These are phyloP conservation scores for Ampelocalamus luodianensis DNA, from an alignment of 176 grass and related monocot species.

Conservation along the genomic window DNA sequence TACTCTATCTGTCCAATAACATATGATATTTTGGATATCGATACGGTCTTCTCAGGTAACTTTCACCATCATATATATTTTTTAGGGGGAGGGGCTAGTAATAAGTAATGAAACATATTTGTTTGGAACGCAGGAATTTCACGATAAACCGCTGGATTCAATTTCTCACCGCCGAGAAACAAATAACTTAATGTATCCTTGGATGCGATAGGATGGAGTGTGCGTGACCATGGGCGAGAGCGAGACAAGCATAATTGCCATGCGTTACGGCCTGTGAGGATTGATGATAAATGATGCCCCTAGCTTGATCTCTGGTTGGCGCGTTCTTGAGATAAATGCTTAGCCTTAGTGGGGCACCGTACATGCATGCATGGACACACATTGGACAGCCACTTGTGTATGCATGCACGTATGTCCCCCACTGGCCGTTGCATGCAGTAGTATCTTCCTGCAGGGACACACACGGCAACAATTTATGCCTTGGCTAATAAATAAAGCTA, in stretches of 20 bases:
- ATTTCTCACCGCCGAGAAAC: no score
- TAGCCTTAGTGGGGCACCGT: background rate
- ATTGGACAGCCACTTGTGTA: constrained; percentile 24
- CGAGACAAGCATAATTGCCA: constrained; percentile 1
- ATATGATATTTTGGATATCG: no score
- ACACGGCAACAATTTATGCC: background rate
- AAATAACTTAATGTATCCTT: background rate
- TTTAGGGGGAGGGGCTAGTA: no score
- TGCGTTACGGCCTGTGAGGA: constrained; percentile 5
- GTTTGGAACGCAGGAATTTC: no score
- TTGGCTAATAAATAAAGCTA: constrained; percentile 38
- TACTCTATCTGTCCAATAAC: no score
- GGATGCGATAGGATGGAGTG: background rate
- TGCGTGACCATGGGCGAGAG: background rate
- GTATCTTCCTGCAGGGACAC: background rate
- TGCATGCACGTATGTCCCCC: constrained; percentile 38
- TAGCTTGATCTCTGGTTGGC: constrained; percentile 4
- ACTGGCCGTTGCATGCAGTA: constrained; percentile 2
- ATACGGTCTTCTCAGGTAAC: no score
- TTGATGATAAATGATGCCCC: constrained; percentile 34
- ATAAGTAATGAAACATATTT: no score
- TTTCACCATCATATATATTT: no score
- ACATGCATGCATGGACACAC: background rate
- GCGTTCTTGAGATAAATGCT: background rate
- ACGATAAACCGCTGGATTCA: no score